A percentile compares a stretch with the other conserved stretches of the same genome.
These are phyloP conservation scores for Hyphodiscus sp. DNA, from an alignment of 2,329 filamentous ascomycete genomes.

Conservation along the genomic window DNA sequence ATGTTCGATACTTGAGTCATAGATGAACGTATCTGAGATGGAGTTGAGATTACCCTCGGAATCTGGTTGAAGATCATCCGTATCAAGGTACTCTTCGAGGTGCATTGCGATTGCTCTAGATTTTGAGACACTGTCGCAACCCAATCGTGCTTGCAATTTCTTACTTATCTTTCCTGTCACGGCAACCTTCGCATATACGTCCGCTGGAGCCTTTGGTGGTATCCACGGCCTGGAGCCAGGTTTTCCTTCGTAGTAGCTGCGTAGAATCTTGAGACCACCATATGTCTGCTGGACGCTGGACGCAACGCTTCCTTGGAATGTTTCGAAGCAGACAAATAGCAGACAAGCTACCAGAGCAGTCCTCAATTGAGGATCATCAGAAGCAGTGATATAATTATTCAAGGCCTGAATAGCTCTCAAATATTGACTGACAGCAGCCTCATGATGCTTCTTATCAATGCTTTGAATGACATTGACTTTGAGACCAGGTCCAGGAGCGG, in stretches of 20 bases:
- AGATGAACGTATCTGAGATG: background rate
- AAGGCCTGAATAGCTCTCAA: conserved; percentile 49
- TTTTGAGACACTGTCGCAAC: conserved; percentile 15
- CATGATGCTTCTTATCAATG: conserved; percentile 45
- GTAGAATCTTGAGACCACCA: conserved; percentile 48
- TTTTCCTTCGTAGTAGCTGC: conserved; percentile 31
- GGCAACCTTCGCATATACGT: background rate
- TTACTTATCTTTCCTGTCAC: conserved; percentile 6
- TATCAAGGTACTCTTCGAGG: conserved; percentile 21
- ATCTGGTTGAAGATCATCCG: conserved; percentile 2
- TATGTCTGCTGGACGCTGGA: conserved; percentile 56
- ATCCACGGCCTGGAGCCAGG: conserved; percentile 17
- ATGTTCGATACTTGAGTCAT: conserved; percentile 5
- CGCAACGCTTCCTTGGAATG: conserved; percentile 41
- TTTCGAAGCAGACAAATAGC: conserved; percentile 28
- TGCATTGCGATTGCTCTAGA: conserved; percentile 16
- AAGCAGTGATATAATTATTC: conserved; percentile 37
- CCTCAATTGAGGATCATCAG: conserved; percentile 36
- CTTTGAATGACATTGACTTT: conserved; percentile 33
- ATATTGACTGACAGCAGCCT: conserved; percentile 53
- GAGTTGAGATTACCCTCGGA: background rate
- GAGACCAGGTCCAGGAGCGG: conserved; percentile 20
- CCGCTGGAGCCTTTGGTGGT: conserved; percentile 5
- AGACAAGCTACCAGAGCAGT: conserved; percentile 27
- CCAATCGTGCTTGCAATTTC: conserved; percentile 12